A percentile compares a stretch with the other conserved stretches of the same genome.
These are phyloP conservation scores for Rhizomucor miehei DNA, from an alignment of 371 early-diverging fungal genomes.

Conservation along the genomic window DNA sequence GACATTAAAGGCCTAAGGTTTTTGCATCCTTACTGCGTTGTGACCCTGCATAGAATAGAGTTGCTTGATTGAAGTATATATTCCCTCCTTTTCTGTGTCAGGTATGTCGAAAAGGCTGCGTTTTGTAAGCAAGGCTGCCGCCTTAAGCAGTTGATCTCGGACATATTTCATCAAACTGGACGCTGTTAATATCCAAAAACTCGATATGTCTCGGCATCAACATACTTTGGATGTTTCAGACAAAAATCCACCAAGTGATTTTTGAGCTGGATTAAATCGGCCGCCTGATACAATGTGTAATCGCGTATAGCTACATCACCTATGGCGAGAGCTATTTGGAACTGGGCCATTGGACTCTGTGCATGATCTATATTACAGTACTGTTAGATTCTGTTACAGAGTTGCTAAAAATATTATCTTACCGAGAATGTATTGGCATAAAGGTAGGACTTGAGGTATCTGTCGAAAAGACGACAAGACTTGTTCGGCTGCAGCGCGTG, in stretches of 20 bases:
- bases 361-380: slow-evolving; percentile 45
- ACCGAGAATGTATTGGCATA: slow-evolving; percentile 66
- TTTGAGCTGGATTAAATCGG: slow-evolving; percentile 49
- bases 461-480: slow-evolving; percentile 58
- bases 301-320: slow-evolving; percentile 57
- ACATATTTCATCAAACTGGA: slow-evolving; percentile 46
- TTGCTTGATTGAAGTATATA: slow-evolving; percentile 50
- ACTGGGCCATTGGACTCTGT: slow-evolving; percentile 53
- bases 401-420: slow-evolving; percentile 3
- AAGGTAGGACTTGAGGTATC: slow-evolving; percentile 58
- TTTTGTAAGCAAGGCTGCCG: slow-evolving; percentile 62
- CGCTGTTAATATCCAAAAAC: not conserved
- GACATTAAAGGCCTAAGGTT: no score
- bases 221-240: slow-evolving; percentile 40
- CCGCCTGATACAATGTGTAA: slow-evolving; percentile 51
- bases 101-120: slow-evolving; percentile 64
- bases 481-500: slow-evolving; percentile 58
- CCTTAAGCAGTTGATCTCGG: slow-evolving; percentile 41
- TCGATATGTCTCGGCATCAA: not conserved
- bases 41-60: slow-evolving; percentile 46
- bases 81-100: slow-evolving; percentile 48
- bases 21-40: slow-evolving; percentile 37
- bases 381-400: not conserved
- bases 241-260: slow-evolving; percentile 59
- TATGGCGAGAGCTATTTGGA: slow-evolving; percentile 62